Evolutionary conservation across 371 early-diverging fungal genomes (phyloP).

Genomic region (Mortierella sp.): DNA sequence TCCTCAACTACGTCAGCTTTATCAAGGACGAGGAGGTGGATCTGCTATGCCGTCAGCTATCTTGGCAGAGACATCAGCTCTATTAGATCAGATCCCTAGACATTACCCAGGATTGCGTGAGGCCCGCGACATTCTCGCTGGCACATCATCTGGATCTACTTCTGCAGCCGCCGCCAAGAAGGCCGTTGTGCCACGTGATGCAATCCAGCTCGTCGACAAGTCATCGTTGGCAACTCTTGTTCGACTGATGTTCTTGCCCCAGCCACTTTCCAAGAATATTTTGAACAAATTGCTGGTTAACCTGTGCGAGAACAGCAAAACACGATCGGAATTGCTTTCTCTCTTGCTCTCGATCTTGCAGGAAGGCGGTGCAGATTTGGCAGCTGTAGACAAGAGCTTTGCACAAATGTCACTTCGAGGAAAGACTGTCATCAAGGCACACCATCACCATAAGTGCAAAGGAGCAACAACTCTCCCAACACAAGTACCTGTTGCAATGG

Average conservation of each 20-base stretch:
- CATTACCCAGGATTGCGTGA: constrained; percentile 37
- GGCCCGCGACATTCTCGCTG: constrained; percentile 29
- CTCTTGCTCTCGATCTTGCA: constrained; percentile 89
- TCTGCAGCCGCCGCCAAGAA: constrained; percentile 57
- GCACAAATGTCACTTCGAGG: constrained; percentile 77
- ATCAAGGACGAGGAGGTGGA: constrained; percentile 21
- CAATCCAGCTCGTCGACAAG: constrained; percentile 87
- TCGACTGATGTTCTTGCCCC: constrained; percentile 87
- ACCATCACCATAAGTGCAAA: constrained; percentile 48
- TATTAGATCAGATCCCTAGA: constrained; percentile 45
- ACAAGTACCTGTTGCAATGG: constrained; percentile 51
- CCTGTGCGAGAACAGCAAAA: constrained; percentile 91
- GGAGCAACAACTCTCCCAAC: constrained; percentile 30
- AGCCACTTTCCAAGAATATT: constrained; percentile 75
- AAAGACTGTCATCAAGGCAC: constrained; percentile 55
- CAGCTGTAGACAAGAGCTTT: constrained; percentile 84
- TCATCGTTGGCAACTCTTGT: constrained; percentile 85
- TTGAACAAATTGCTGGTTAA: constrained; percentile 83
- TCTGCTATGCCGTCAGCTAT: constrained; percentile 21
- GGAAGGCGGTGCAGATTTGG: constrained; percentile 84
- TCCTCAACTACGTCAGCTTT: constrained; percentile 44
- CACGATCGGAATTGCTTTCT: constrained; percentile 87
- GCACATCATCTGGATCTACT: constrained; percentile 36
- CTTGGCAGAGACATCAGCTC: constrained; percentile 30
- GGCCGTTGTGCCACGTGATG: constrained; percentile 66